phyloP scores from a whole-genome alignment of 2,329 filamentous ascomycete species.

The Penicillium janthinellum region DNA sequence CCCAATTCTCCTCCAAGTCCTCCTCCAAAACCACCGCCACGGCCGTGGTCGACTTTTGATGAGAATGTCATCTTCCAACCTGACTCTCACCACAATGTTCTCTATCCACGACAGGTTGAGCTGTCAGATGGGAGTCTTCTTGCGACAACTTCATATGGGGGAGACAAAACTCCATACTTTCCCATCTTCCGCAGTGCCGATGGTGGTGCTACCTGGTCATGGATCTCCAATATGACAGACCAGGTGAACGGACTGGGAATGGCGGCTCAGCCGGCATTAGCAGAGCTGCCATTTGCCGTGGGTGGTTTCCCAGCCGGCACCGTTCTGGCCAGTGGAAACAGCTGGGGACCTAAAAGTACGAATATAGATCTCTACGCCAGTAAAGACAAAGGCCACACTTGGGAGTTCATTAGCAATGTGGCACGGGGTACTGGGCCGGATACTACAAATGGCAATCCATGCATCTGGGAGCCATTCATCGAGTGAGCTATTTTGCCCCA shows the following conservation, averaged over 20 bases:
- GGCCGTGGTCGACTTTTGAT: background rate
- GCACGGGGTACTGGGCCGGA: conserved; percentile 60
- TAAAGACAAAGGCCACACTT: conserved; percentile 59
- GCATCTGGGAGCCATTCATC: conserved; percentile 71
- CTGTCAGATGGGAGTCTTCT: background rate
- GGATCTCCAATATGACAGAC: conserved; percentile 63
- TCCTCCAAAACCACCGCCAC: background rate
- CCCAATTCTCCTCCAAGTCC: background rate
- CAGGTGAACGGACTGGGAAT: conserved; percentile 64
- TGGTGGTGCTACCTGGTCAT: conserved; percentile 59
- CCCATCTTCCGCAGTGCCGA: conserved; percentile 36
- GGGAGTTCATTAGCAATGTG: conserved; percentile 66
- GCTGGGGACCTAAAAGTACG: conserved; percentile 45
- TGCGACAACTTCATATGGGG: background rate
- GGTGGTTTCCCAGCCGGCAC: conserved; percentile 62
- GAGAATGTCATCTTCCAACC: conserved; percentile 1
- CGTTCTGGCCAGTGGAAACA: conserved; percentile 61
- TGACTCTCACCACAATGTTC: background rate
- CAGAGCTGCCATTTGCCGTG: conserved; percentile 59
- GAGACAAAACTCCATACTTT: background rate
- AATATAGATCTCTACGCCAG: conserved; percentile 70
- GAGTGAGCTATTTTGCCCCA: background rate
- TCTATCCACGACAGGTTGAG: background rate
- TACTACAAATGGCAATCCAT: conserved; percentile 63
- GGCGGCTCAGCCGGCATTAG: conserved; percentile 67